Evolutionary conservation across 257 asterid species (phyloP), one percentile per base, ranked within the genome.

Genomic region (Coffea eugenioides): DNA sequence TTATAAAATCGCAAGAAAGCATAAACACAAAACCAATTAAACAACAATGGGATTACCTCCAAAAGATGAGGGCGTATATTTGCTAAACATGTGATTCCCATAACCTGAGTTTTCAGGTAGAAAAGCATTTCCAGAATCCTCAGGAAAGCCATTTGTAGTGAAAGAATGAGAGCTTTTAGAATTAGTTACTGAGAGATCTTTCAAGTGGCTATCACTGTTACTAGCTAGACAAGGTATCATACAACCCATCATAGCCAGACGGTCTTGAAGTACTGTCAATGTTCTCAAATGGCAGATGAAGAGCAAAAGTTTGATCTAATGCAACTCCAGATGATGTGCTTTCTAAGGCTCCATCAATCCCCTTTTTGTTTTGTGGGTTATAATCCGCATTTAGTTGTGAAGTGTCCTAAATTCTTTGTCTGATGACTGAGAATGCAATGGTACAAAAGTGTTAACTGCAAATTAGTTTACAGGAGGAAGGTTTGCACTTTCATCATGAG

Each of bases 21-120:
- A 62, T 54, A 25, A 56, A 66, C 62, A 56, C 54, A 64, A 31
- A n/a, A 45, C 41, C 73, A 48, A 54, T 68, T 52, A 78, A 79
- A 64, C 62, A 81, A 62, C 56, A 75, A 75, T 49, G 54, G 65
- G 8, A 45, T 82, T 89, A 93, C 97, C 97, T 89, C 79, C 88
- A 80, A 78, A 86, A 49, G 89, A 84, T 77, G 94, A 81, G 71
- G 85, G 80, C 23, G 83, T 67, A 43, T 78, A 71, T 79, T 76
- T 82, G 83, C 81, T 88, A 80, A 73, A 83, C 80, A 83, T 80
- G 56, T 41, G 86, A 39, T 87, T 84, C 59, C 80, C 73, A 85
- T 83, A 86, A 82, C 74, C 82, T 52, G 87, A 79, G 79, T 80
- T 88, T 76, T 86, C 88, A 69, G 78, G 85, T 79, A 82, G 83